These are phyloP conservation scores for Cinchona pubescens DNA, from an alignment of 257 asterid genomes.

Conservation along the genomic window DNA sequence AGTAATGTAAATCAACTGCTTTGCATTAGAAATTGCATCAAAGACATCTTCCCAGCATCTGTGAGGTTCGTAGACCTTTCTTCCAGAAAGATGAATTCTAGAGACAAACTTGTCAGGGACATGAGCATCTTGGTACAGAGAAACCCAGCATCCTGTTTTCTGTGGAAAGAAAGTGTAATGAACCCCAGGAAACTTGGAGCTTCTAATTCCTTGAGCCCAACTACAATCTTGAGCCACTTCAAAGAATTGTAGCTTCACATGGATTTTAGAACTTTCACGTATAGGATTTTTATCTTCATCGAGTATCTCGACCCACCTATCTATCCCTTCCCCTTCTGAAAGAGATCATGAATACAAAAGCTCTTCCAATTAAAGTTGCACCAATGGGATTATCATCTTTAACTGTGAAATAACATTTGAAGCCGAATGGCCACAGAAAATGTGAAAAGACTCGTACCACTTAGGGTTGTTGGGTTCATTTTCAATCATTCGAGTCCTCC, in stretches of 20 bases:
- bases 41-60: constrained; percentile 85
- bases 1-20: constrained; percentile 77
- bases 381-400: constrained; percentile 90
- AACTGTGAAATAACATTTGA: constrained; percentile 74
- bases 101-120: constrained; percentile 69
- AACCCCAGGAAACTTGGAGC: constrained; percentile 67
- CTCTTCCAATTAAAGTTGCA: constrained; percentile 89
- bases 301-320: constrained; percentile 77
- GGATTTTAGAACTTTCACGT: constrained; percentile 60
- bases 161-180: constrained; percentile 78
- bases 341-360: constrained; percentile 60
- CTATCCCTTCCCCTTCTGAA: constrained; percentile 82
- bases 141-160: constrained; percentile 68
- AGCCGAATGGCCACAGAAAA: constrained; percentile 82
- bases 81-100: constrained; percentile 62
- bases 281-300: constrained; percentile 73
- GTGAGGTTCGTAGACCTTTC: constrained; percentile 56
- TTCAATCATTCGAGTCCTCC: constrained; percentile 65
- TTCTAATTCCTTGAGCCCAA: constrained; percentile 67
- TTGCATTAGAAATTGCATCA: constrained; percentile 72
- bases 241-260: constrained; percentile 62
- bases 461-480: constrained; percentile 67
- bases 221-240: constrained; percentile 60
- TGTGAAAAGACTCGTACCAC: constrained; percentile 86
- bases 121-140: constrained; percentile 76